Conservation (phyloP, 1,284 basidiomycete genomes). For the Leccinum laetum region DNA sequence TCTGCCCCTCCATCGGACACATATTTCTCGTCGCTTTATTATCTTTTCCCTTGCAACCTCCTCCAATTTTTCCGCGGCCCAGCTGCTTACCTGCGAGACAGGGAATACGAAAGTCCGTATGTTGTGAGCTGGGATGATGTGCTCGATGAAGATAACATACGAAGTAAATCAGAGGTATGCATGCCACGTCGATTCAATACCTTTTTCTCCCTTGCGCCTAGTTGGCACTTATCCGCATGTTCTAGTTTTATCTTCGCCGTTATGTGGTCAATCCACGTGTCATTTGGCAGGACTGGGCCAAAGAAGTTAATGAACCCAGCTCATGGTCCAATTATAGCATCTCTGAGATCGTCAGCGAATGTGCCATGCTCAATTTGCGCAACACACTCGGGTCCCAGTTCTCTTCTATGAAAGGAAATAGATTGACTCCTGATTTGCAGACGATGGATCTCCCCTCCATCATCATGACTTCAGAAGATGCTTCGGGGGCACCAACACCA, state of each 20-base stretch:
- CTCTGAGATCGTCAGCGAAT: conserved; percentile 69
- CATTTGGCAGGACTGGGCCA: conserved; percentile 60
- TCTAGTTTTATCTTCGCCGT: conserved; percentile 65
- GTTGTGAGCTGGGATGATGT: conserved; percentile 61
- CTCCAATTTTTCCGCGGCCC: conserved; percentile 75
- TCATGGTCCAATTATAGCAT: conserved; percentile 71
- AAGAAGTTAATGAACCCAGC: conserved; percentile 63
- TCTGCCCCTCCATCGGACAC: conserved; percentile 55
- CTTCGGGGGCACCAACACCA: conserved; percentile 24
- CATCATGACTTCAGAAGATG: conserved; percentile 17
- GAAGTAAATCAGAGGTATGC: conserved; percentile 63
- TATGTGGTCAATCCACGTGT: conserved; percentile 77
- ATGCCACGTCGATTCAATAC: neutral
- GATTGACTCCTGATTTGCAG: conserved; percentile 6
- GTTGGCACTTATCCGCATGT: conserved; percentile 8
- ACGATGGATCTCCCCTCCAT: conserved; percentile 5
- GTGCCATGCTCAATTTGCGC: conserved; percentile 66
- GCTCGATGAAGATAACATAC: conserved; percentile 71
- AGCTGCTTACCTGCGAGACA: conserved; percentile 56
- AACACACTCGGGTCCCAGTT: conserved; percentile 45
- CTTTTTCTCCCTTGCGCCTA: neutral
- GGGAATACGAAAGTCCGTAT: conserved; percentile 54
- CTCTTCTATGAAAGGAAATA: conserved; percentile 16
- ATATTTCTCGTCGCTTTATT: conserved; percentile 82
- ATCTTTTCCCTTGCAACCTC: conserved; percentile 85